phyloP scores from a whole-genome alignment of 2,329 filamentous ascomycete species.

The Trichophyton schoenleinii region DNA sequence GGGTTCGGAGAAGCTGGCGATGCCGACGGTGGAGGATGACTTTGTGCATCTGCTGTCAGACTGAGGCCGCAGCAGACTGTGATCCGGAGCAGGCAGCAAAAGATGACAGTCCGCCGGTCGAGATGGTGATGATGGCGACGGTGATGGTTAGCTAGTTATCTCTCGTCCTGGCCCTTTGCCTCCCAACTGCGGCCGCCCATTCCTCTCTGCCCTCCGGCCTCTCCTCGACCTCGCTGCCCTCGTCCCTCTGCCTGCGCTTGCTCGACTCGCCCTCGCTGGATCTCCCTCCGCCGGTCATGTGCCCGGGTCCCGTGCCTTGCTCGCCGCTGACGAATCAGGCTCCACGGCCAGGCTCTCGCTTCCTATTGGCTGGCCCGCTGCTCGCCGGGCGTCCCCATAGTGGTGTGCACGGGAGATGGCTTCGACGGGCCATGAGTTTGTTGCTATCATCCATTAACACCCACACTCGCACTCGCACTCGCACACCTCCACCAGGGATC shows the following conservation, averaged over 20 bases:
- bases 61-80: neutral
- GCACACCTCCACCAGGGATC: neutral
- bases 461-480: no score
- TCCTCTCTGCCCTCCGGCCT: neutral
- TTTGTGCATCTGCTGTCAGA: neutral
- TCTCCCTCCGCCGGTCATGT: slow-evolving; percentile 10
- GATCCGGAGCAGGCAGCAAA: neutral
- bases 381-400: neutral
- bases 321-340: slow-evolving; percentile 9
- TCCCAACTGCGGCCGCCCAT: neutral
- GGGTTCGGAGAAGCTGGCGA: neutral
- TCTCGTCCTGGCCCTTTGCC: neutral
- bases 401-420: slow-evolving; percentile 2
- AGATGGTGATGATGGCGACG: no score
- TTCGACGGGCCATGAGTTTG: neutral
- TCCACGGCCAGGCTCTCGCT: neutral
- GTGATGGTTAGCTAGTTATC: no score
- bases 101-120: neutral
- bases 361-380: slow-evolving; percentile 1
- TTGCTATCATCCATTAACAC: no score
- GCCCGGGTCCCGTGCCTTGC: slow-evolving; percentile 11
- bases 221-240: neutral
- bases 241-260: neutral
- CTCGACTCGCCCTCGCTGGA: neutral
- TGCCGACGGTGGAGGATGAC: neutral